Base-by-base conservation (phyloP, 2,329 filamentous ascomycete genomes). In the Penicillium sumatraense region DNA sequence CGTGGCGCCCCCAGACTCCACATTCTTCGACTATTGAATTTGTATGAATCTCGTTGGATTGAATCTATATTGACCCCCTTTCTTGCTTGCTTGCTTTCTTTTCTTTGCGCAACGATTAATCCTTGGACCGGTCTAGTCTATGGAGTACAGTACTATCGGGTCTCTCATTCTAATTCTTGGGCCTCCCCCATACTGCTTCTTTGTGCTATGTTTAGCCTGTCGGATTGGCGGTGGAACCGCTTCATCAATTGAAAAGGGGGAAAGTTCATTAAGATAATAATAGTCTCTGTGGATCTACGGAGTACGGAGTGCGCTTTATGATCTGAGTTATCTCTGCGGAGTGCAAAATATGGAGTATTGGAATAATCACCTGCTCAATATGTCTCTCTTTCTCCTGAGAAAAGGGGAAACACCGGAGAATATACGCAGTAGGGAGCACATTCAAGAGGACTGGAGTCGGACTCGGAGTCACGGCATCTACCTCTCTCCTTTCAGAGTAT, bases 1-100 rank as follows among this genome's bases (percentile, higher is more conserved):
- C 60, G 61, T 62, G 60, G 54, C 53, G 45, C 14, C 59, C 52
- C 59, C 53, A 54, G 51, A 58, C 61, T 62, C 60, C 61, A 64
- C 60, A 52, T 57, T 54, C 53, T 51, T 46, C 23, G 41, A 59
- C 58, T 58, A 60, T 57, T 51, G 54, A 54, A 27, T 49, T 54
- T 49, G 11, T 10, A 49, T 51, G 21, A 21, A 53, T 56, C 49
- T 53, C 29, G 40, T 49, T 53, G 49, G 35, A 45, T 40, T 50
- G 40, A 20, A 44, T 27, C 24, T 27, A 16, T 8, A 26, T 27
- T 26, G 23, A 26, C 40, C 51, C 59, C 56, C 46, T 36, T 56
- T 60, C 57, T 23, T 44, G n/a, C n/a, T n/a, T n/a, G n/a, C n/a
- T 26, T 10, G 13, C 3, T 9, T 21, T 10, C 16, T 26, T 26